Evolutionary conservation across 305 asterid species (phyloP), one percentile per base, ranked within the genome.

Genomic region (Plantago lanceolata): DNA sequence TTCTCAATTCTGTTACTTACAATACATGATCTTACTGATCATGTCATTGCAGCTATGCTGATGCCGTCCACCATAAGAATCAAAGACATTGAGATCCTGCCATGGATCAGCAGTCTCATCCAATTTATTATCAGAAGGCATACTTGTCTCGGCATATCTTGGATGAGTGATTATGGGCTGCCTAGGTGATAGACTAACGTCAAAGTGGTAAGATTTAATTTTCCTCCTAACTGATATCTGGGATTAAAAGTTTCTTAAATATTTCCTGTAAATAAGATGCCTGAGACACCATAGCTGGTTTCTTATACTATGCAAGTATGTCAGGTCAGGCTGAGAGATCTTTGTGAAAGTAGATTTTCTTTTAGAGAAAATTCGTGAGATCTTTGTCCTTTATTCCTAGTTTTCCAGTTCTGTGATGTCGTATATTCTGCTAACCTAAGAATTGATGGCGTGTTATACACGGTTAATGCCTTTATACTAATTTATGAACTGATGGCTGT

Each of bases 391-490:
- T 31, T 44, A 48, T 33, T 47, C 62, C 40, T 21, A 31, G 29
- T 14, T 35, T 48, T 52, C 24, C 68, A 50, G 19, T 50, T 19
- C 20, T 17, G 9, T 9, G 31, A 6, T 62, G 18, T 50, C 31
- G 44, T 26, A 26, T 48, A 24, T 61, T 26, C 37, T 3, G 37
- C 40, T 24, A 17, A 55, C 29, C 52, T 35, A 13, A 52, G 40
- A 52, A 53, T 24, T 52, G 26, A 20, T 64, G 61, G 68, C 61
- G 61, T 53, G 62, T 44, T 54, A 54, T 53, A 51, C 61, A 37
- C 40, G 20, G 8, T 26, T 43, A 28, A 53, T 14, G 35, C 14
- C 28, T 24, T 28, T 12, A 40, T 31, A 53, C 11, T 53, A 65
- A 40, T 40, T 55, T 53, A 24, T 53, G 53, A 53, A 24, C 16